Conservation (phyloP, 176 grass and related monocot species). For the Alopecurus myosuroides region DNA sequence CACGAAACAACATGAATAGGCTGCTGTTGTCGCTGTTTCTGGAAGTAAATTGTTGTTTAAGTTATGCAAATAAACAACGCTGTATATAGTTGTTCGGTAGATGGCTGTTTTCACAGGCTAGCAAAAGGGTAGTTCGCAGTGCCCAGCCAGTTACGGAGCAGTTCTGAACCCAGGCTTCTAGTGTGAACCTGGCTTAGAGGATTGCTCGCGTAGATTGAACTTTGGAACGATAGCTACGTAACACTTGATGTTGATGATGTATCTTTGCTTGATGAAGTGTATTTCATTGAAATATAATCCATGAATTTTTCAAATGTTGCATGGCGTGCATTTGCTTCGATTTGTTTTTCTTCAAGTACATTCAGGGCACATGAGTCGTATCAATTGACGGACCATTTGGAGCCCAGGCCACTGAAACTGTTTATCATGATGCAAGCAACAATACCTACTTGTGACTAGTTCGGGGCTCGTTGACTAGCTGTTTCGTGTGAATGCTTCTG, state of each 20-base stretch:
- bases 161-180: not conserved
- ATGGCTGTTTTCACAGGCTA: not conserved
- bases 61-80: slow-evolving; percentile 23
- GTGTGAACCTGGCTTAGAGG: slow-evolving; percentile 3
- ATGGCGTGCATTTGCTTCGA: not conserved
- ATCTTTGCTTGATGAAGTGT: slow-evolving; percentile 14
- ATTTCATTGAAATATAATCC: not conserved
- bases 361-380: not conserved
- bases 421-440: not conserved
- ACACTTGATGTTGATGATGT: not conserved
- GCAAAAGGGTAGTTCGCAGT: not conserved
- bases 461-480: too few species aligned
- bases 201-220: slow-evolving; percentile 7
- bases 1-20: not conserved
- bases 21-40: not conserved
- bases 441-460: too few species aligned
- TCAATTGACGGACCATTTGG: not conserved
- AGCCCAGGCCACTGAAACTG: not conserved
- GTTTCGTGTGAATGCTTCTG: too few species aligned
- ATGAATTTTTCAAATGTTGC: not conserved
- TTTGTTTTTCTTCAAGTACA: not conserved
- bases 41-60: not conserved
- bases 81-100: slow-evolving; percentile 12
- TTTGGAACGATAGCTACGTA: not conserved
- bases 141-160: not conserved